A percentile compares a stretch with the other conserved stretches of the same genome.
phyloP scores from a whole-genome alignment of 306 rosid genomes.

The cucumber (Cucumis sativus) region DNA sequence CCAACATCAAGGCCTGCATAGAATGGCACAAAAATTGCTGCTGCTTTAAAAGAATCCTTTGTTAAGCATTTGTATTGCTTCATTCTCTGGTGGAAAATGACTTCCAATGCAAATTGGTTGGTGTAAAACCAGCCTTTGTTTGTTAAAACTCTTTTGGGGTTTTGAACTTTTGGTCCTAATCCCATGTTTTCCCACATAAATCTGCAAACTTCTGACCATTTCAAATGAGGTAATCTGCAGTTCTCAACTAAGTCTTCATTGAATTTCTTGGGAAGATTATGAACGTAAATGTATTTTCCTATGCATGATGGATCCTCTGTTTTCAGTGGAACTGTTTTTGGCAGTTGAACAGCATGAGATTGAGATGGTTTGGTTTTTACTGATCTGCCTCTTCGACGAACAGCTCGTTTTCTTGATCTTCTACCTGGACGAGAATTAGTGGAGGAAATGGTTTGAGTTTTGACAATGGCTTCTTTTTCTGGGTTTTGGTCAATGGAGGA shows the following conservation, averaged over 20 bases:
- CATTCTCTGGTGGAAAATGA: slow-evolving; percentile 30
- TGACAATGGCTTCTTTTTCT: background rate
- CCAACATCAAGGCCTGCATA: slow-evolving; percentile 39
- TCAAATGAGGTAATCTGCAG: slow-evolving; percentile 13
- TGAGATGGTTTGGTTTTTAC: background rate
- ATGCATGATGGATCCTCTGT: slow-evolving; percentile 11
- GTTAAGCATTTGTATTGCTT: slow-evolving; percentile 35
- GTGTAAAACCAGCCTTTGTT: slow-evolving; percentile 29
- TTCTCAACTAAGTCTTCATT: slow-evolving; percentile 19
- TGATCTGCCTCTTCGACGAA: background rate
- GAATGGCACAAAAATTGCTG: slow-evolving; percentile 32
- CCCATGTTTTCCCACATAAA: slow-evolving; percentile 17
- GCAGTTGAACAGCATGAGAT: background rate
- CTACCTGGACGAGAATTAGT: background rate
- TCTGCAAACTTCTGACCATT: slow-evolving; percentile 6
- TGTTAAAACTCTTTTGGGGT: slow-evolving; percentile 6
- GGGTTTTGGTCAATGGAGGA: background rate
- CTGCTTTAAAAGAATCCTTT: slow-evolving; percentile 22
- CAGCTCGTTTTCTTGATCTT: background rate
- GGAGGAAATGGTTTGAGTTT: background rate
- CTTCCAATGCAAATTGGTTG: slow-evolving; percentile 34
- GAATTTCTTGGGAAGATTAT: slow-evolving; percentile 24
- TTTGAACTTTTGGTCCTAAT: slow-evolving; percentile 22
- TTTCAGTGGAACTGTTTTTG: background rate
- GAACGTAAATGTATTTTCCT: slow-evolving; percentile 27